Percentiles rank a stretch among this genome's conserved stretches.
These are phyloP conservation scores for Isoetes taiwanensis DNA, from an alignment of 75 land plant genomes.

Conservation along the genomic window DNA sequence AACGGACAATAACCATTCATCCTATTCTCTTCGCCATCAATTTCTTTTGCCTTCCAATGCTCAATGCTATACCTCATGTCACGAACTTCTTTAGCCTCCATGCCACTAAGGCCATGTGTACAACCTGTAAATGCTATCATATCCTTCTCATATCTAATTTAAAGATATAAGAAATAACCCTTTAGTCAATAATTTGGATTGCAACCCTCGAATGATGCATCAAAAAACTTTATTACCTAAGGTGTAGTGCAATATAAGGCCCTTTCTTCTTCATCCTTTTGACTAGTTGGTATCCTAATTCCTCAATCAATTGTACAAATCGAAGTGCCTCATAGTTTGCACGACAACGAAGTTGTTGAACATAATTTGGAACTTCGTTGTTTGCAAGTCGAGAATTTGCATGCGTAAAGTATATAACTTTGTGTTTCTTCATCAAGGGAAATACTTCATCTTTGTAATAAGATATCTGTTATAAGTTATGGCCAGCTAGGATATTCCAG, in stretches of 20 bases:
- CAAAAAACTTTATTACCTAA: conserved; percentile 30
- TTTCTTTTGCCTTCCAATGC: conserved; percentile 98
- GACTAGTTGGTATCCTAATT: conserved; percentile 46
- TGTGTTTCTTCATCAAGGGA: conserved; percentile 67
- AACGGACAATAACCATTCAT: conserved; percentile 82
- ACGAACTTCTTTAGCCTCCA: conserved; percentile 61
- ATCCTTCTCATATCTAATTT: conserved; percentile 69
- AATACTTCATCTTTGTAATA: conserved; percentile 56
- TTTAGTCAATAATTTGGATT: neutral
- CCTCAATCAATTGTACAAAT: conserved; percentile 53
- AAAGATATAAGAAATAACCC: neutral
- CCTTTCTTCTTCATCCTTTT: conserved; percentile 37
- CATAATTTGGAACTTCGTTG: conserved; percentile 50
- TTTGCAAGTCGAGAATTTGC: conserved; percentile 76
- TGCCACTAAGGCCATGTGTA: conserved; percentile 56
- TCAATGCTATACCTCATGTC: conserved; percentile 65
- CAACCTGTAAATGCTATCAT: conserved; percentile 98
- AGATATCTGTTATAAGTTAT: conserved; percentile 29
- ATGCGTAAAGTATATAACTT: conserved; percentile 66
- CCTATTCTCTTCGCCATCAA: conserved; percentile 69
- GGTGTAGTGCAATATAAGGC: conserved; percentile 69
- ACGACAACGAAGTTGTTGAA: conserved; percentile 70
- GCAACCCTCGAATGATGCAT: neutral
- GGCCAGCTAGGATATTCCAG: too few species aligned
- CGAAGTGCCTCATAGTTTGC: conserved; percentile 59